Percentiles rank a stretch among this genome's conserved stretches.
Conservation (phyloP, 1,284 basidiomycete species). For the Ganoderma resinaceum region DNA sequence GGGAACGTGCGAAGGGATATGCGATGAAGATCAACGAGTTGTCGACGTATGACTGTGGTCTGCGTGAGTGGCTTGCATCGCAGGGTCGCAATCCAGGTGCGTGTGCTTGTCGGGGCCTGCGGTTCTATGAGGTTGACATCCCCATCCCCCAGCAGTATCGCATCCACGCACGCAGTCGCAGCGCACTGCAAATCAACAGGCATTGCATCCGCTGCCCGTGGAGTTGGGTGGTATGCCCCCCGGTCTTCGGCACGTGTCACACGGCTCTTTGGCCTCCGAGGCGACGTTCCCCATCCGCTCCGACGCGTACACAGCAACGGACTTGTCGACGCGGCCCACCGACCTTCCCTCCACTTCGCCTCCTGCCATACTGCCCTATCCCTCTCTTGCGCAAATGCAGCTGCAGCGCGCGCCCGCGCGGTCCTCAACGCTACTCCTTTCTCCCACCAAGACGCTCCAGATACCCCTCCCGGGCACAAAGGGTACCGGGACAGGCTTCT, state of each 20-base stretch:
- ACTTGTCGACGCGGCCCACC: constrained; percentile 59
- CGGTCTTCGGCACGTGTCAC: constrained; percentile 69
- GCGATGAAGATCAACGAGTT: constrained; percentile 87
- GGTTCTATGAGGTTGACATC: neutral
- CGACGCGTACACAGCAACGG: constrained; percentile 79
- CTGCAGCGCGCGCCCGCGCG: constrained; percentile 34
- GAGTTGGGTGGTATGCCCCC: constrained; percentile 37
- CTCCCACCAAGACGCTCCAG: constrained; percentile 43
- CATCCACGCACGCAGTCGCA: constrained; percentile 24
- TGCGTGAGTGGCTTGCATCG: constrained; percentile 74
- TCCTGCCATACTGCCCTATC: constrained; percentile 78
- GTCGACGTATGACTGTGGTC: constrained; percentile 77
- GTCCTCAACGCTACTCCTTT: constrained; percentile 39
- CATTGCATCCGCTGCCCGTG: constrained; percentile 26
- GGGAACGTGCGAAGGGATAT: constrained; percentile 82
- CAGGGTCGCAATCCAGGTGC: constrained; percentile 52
- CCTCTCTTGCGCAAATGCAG: constrained; percentile 53
- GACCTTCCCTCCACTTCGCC: constrained; percentile 58
- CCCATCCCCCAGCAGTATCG: constrained; percentile 6
- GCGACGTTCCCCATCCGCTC: constrained; percentile 79
- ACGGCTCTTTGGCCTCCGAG: constrained; percentile 75
- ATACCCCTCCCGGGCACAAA: constrained; percentile 40
- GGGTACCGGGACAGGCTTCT: constrained; percentile 64
- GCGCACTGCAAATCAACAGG: constrained; percentile 23
- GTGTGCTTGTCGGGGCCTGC: constrained; percentile 28